phyloP scores from a whole-genome alignment of 2,329 filamentous ascomycete genomes.

The Fusarium sp. region DNA sequence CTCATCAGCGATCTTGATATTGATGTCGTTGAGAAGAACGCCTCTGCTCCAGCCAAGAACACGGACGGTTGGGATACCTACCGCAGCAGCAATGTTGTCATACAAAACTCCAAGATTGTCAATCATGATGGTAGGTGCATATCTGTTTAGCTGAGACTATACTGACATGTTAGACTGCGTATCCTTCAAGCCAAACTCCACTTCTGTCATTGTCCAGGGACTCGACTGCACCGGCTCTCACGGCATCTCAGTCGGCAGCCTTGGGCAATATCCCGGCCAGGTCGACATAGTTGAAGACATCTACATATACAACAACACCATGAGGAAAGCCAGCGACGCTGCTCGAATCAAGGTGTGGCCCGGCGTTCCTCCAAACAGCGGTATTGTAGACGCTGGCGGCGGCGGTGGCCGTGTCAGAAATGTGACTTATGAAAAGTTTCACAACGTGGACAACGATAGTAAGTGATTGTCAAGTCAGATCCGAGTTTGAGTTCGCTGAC shows the following conservation, averaged over 20 bases:
- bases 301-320: neutral
- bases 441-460: neutral
- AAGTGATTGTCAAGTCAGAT: neutral
- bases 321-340: neutral
- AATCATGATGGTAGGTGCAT: neutral
- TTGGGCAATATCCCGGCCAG: neutral
- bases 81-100: neutral
- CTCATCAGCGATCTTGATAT: neutral
- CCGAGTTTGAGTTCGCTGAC: neutral
- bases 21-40: neutral
- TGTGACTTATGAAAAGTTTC: neutral
- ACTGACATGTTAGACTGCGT: neutral
- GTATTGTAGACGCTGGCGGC: neutral
- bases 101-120: neutral
- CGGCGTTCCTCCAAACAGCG: neutral
- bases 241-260: neutral
- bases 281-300: neutral
- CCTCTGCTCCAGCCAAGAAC: neutral
- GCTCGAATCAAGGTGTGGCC: neutral
- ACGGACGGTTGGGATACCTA: neutral
- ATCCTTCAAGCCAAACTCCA: neutral
- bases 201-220: neutral
- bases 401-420: neutral
- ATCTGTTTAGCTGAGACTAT: neutral
- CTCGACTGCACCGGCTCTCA: neutral